Conservation (phyloP, 768 basidiomycete species). For the Cystofilobasidium ferigula region DNA sequence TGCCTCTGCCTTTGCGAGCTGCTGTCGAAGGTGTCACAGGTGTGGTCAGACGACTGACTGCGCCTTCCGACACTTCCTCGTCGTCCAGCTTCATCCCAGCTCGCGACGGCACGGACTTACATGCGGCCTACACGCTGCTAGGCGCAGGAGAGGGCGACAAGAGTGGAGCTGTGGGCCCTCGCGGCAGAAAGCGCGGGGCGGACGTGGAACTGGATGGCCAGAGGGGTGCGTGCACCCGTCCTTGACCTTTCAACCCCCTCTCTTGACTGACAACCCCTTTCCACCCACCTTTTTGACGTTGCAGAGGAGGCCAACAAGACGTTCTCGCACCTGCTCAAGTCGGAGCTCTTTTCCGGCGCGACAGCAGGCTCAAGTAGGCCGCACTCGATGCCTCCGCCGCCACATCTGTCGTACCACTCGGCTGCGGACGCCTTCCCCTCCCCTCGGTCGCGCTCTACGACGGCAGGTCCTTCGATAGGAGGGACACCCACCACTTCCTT, state of each 20-base stretch:
- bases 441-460: background rate
- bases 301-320: slow-evolving; percentile 43
- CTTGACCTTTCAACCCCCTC: background rate
- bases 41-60: background rate
- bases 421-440: slow-evolving; percentile 33
- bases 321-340: slow-evolving; percentile 41
- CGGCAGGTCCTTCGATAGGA: background rate
- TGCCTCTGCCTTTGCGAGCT: background rate
- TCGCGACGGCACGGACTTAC: slow-evolving; percentile 51
- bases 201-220: slow-evolving; percentile 50
- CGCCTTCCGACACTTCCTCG: background rate
- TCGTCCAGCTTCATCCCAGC: slow-evolving; percentile 49
- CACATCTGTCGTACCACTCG: slow-evolving; percentile 46
- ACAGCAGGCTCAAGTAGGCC: slow-evolving; percentile 29
- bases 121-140: slow-evolving; percentile 54
- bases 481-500: slow-evolving; percentile 32
- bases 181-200: slow-evolving; percentile 44
- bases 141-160: slow-evolving; percentile 40
- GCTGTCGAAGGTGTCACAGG: too few species aligned
- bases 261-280: background rate
- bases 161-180: slow-evolving; percentile 52
- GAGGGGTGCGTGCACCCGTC: slow-evolving; percentile 45
- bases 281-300: background rate
- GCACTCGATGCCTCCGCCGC: slow-evolving; percentile 11
- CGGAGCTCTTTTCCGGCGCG: slow-evolving; percentile 41